Base-by-base conservation (phyloP, 192 early-diverging fungal species). In the Podila epicladia region DNA sequence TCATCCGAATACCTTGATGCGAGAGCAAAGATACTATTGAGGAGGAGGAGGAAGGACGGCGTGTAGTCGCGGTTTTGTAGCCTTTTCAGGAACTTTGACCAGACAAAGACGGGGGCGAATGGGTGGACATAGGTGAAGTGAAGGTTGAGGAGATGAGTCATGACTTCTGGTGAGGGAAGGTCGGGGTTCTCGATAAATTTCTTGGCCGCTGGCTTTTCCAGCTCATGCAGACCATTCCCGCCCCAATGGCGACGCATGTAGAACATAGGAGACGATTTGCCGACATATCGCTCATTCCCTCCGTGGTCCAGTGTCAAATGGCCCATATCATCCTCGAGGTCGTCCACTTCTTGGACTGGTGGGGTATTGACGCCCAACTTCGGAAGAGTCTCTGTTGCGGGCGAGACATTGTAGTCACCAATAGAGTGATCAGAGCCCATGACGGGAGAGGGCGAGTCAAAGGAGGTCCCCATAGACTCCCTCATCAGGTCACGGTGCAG, bases 81-180 rank as follows among this genome's bases (percentile, higher is more conserved):
- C n/a, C 73, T 49, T 53, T 73, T 72, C 60, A 82, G 63, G 64
- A 85, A 83, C 28, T 62, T 74, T 24, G 84, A 82, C 74, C 91
- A 91, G 76, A 91, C 85, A 59, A 94, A 84, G 13, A 94, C 85
- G 0, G 93, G 92, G 31, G 93, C 85, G 28, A 89, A 82, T 0
- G 92, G 92, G 62, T 94, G 89, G 5, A 93, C 88, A 64, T 91
- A 86, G 15, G 83, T 86, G 72, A 94, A 92, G 68, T 93, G 92
- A 7, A 91, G 70, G 38, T 87, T 84, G 45, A 94, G 70, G 29
- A 94, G 82, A 69, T 83, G 84, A 6, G 87, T 83, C 22, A 90
- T 87, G 67, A 91, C 74, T 26, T 91, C 91, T 22, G 80, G 77
- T 5, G 89, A 85, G 2, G 93, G 93, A 77, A 93, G 82, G 58